Base-by-base conservation (phyloP, 139 green algal genomes). In the Auxenochlorella pyrenoidosa region DNA sequence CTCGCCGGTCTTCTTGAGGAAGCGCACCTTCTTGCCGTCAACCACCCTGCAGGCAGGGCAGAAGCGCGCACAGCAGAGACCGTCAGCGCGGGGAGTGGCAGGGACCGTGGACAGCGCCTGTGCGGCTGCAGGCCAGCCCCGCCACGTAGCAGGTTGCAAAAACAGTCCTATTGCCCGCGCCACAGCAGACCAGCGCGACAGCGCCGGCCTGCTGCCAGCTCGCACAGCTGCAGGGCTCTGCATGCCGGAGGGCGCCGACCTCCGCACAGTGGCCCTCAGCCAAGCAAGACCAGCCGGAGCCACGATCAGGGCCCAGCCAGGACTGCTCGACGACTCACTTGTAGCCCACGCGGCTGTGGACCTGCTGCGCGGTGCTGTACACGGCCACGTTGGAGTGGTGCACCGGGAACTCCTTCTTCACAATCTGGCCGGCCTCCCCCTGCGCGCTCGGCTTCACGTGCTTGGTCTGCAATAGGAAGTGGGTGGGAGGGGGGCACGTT, bases 321-420 rank as follows among this genome's bases (percentile, higher is more conserved):
- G 5, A n/a, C n/a, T n/a, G n/a, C n/a, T n/a, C n/a, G n/a, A n/a
- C n/a, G n/a, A 60, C 86, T 82, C 83, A 93, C 93, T 97, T 98
- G 91, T 95, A 89, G 8, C 93, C 96, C 26, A 98, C 86, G 24
- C 95, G 88, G 84, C 90, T 95, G 78, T 90, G 88, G n/a, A 94
- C 85, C 86, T 95, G 89, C 82, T 95, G 83, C 90, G 97, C 86
- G 81, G 92, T 95, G 51, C 93, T 97, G 87, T 97, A 99, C 86
- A 96, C 94, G 93, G 97, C 97, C 41, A 99, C 98, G 88, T 99
- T 99, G 68, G 94, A 98, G 90, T 98, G 95, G 91, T 99, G 95
- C 51, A 99, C 95, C 22, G 97, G 96, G 43, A 93, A 95, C 93
- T 99, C 97, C 73, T 90, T 88, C 85, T 95, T 91, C 85, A 96